Base-by-base conservation (phyloP, 2,329 filamentous ascomycete genomes). In the Coniochaeta prunicola region DNA sequence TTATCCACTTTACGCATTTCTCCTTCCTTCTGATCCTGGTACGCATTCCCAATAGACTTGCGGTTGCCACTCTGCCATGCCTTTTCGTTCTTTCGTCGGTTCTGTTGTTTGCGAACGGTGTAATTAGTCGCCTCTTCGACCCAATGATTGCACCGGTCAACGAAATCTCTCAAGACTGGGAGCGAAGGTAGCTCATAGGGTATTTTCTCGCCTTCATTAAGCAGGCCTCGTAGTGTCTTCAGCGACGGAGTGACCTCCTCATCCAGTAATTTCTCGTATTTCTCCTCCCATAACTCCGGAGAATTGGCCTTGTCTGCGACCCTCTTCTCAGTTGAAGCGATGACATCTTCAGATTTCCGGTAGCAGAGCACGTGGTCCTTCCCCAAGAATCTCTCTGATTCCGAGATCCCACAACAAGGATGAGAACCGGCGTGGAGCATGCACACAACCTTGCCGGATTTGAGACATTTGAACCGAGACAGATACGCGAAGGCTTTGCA, bases 111-210 rank as follows among this genome's bases (percentile, higher is more conserved):
- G 66, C 94, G 90, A 60, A 94, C 92, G 68, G 92, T 96, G 77
- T 96, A 99, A 70, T 90, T 92, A 68, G 91, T 94, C 64, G 94
- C 94, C 76, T 97, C 93, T 68, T 97, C 94, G 63, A 97, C 91
- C 90, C 96, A 97, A 70, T 96, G 92, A 73, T 96, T 96, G 78
- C 94, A 97, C 68, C 91, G 88, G 66, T 96, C 92, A 71, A 99
- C 94, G 76, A 96, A 99, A 64, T 88, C 84, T 74, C 87, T 89
- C 66, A 99, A 81, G 66, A 90, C 84, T 66, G 89, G 83, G 63
- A 99, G 82, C 62, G 91, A 92, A 64, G 87, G 86, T 62, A 99
- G 82, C 59, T 91, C 88, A 79, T 90, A 96, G 60, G 93, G 92
- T 68, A 99, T 97, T 73, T 91, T 92, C 76, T 99, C 94, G 73